phyloP scores from a whole-genome alignment of 768 basidiomycete genomes.

The Psilocybe cubensis region DNA sequence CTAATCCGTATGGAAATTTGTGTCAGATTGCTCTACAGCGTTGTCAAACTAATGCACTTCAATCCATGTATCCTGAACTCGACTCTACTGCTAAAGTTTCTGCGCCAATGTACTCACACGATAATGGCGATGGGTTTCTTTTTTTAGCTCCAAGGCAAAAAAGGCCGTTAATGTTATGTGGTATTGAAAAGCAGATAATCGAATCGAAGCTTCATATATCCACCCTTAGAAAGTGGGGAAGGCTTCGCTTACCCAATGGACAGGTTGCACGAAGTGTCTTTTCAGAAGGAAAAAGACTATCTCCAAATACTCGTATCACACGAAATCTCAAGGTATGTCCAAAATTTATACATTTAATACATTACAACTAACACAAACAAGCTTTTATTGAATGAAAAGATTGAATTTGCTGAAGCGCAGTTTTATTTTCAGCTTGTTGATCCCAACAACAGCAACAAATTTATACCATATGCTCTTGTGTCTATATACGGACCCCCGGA shows the following conservation, averaged over 20 bases:
- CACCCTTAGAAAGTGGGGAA: constrained; percentile 30
- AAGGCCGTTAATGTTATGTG: background rate
- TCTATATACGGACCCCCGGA: constrained; percentile 21
- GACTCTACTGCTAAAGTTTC: background rate
- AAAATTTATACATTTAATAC: background rate
- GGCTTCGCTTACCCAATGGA: constrained; percentile 38
- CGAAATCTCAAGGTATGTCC: constrained; percentile 25
- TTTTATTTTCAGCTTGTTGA: constrained; percentile 18
- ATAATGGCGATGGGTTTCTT: constrained; percentile 13
- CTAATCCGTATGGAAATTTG: constrained; percentile 11
- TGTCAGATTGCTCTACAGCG: constrained; percentile 9
- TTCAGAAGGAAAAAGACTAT: constrained; percentile 27
- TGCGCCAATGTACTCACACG: constrained; percentile 9
- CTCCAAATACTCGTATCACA: constrained; percentile 15
- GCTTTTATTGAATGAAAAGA: constrained; percentile 7
- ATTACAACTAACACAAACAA: background rate
- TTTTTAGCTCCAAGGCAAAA: constrained; percentile 20
- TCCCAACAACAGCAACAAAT: background rate
- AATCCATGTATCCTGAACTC: constrained; percentile 7
- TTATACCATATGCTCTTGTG: constrained; percentile 14
- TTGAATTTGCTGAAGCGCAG: constrained; percentile 19
- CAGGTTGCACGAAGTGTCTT: constrained; percentile 36
- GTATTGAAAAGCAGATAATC: constrained; percentile 4
- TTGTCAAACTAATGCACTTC: constrained; percentile 12
- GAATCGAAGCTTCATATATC: background rate